Percentiles rank a stretch among this genome's conserved stretches.
phyloP scores from a whole-genome alignment of 2,329 filamentous ascomycete genomes.

The Ophiostoma piceae region DNA sequence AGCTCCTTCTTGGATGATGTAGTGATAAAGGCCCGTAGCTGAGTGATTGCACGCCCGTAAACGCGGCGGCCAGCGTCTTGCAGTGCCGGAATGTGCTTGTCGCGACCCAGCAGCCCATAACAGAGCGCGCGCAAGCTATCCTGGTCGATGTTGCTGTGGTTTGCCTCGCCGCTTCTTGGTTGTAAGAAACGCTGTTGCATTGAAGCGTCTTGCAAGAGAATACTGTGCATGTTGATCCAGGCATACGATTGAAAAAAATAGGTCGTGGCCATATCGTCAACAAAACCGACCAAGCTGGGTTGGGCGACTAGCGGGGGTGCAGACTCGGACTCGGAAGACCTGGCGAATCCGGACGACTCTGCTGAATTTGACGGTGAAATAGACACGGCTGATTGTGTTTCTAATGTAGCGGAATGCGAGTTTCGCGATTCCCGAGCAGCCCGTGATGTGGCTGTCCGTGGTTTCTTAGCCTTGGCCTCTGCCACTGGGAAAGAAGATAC shows the following conservation, averaged over 20 bases:
- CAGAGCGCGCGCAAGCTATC: conserved; percentile 28
- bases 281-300: conserved; percentile 29
- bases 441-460: neutral
- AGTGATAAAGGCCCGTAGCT: conserved; percentile 22
- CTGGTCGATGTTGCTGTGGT: conserved; percentile 22
- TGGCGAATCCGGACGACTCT: neutral
- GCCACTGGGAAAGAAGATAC: conserved; percentile 27
- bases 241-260: conserved; percentile 32
- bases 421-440: neutral
- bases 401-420: neutral
- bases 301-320: conserved; percentile 13
- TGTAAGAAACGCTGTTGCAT: conserved; percentile 26
- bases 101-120: conserved; percentile 28
- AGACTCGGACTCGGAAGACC: neutral
- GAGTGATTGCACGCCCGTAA: conserved; percentile 24
- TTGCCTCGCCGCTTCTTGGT: conserved; percentile 17
- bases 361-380: neutral
- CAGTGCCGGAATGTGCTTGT: conserved; percentile 24
- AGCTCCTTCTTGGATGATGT: conserved; percentile 22
- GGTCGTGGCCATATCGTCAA: conserved; percentile 31
- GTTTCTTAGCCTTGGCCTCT: neutral
- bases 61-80: conserved; percentile 23
- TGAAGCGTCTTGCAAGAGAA: conserved; percentile 29
- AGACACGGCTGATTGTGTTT: neutral
- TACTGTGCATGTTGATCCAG: conserved; percentile 33